Base-by-base conservation (phyloP, 352 stramenopile species). In the Pythium folliculosum region DNA sequence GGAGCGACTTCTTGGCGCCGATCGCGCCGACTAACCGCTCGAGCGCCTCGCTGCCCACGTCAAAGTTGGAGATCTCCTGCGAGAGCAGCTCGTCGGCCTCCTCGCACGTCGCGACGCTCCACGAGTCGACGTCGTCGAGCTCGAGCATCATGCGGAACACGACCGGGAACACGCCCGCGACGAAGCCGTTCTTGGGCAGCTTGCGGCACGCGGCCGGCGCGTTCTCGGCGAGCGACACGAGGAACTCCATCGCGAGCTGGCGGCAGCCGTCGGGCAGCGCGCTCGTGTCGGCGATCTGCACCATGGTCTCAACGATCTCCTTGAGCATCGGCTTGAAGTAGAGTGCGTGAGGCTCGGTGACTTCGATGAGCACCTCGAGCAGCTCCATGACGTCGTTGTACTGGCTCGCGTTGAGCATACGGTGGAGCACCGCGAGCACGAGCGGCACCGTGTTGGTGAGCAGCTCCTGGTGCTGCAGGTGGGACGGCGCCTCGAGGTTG, bases 81-180 rank as follows among this genome's bases (percentile, higher is more conserved):
- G 84, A 77, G 5, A 78, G 68, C 27, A 75, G 69, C 13, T 84
- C 82, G 47, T 88, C 77, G 40, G 88, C 78, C 38, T 91, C 87
- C 27, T 92, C 87, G 45, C 86, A 94, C 16, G 75, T 81, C 5
- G 74, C 51, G 3, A 85, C 77, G 63, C 85, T 88, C 83, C 86
- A 94, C 22, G 78, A 80, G 16, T 91, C 86, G 16, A 90, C 17
- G 66, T 93, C 84, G 62, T 85, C 78, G 22, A 95, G 59, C 45
- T 95, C 87, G 37, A 94, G 72, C 85, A 95, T 92, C 82, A 95
- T 89, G 61, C 85, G 84, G 65, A 95, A 95, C 7, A 83, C 75
- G 7, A 95, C 76, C 8, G 87, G 87, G 64, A 90, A 92, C 10
- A 95, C 84, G 3, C 60, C 67, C 17, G 78, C 59, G 27, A 94